These are phyloP conservation scores for Coix lacrymajobi DNA, from an alignment of 176 grass and related monocot species.

Conservation along the genomic window DNA sequence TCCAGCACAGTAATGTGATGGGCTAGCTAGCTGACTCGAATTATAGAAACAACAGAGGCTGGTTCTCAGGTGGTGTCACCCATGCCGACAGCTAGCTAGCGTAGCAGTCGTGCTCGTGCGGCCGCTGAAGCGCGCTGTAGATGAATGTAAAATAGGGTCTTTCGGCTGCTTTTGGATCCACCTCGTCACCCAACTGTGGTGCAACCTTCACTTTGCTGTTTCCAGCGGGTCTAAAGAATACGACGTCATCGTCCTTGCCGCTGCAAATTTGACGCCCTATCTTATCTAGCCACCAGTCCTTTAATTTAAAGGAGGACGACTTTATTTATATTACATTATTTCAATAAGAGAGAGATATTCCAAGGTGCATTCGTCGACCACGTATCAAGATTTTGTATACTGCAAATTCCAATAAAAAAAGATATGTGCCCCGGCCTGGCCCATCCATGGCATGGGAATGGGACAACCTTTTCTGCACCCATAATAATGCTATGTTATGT, in stretches of 20 bases:
- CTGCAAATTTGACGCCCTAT: background rate
- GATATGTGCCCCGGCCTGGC: no score
- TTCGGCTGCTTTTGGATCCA: background rate
- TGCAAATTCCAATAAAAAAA: background rate
- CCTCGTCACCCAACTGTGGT: background rate
- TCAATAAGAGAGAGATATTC: background rate
- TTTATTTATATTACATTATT: background rate
- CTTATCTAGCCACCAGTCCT: background rate
- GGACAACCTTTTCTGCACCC: background rate
- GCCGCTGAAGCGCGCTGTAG: background rate
- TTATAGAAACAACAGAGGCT: background rate
- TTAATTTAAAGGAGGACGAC: background rate
- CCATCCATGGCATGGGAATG: background rate
- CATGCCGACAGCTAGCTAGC: background rate
- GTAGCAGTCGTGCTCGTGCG: background rate
- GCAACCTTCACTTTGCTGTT: background rate
- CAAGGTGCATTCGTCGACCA: background rate
- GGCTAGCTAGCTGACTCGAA: background rate
- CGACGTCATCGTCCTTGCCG: background rate
- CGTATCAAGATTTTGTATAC: background rate
- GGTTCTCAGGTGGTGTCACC: background rate
- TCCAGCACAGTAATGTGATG: background rate
- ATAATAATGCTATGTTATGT: background rate
- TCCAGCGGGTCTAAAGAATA: background rate
- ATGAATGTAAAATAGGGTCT: background rate